Evolutionary conservation across 345 rosid species (phyloP), one percentile per base, ranked within the genome.

Genomic region (Xanthoceras sorbifolium): DNA sequence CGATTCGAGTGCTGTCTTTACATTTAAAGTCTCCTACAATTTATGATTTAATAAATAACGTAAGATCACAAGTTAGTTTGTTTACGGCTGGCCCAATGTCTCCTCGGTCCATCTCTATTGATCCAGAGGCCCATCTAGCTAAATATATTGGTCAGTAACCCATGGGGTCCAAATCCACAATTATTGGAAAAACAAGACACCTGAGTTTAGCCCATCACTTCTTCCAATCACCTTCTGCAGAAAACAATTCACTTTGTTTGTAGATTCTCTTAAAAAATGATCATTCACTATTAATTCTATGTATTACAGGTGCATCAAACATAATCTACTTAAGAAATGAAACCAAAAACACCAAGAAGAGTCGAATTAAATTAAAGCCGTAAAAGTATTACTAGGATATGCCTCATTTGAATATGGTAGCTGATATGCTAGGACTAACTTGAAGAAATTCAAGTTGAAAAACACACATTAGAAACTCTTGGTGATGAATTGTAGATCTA

Each of bases 401-500:
- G 59, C 59, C 11, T 18, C 23, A 59, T 23, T 72, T 11, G 15
- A 61, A 60, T 18, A 31, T 44, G 50, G 63, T 8, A 34, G 64
- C 52, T 52, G n/a, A n/a, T n/a, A n/a, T n/a, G 52, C 64, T 54
- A 2, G 14, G 32, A 29, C 48, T 50, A 31, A 64, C 61, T 74
- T 63, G 70, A 64, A 28, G 61, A 10, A 48, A 59, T 48, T 32
- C 36, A 28, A 3, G 64, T n/a, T 18, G 18, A 64, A 57, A 28
- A n/a, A 38, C 2, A 44, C 74, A 42, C 7, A 28, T 5, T 9
- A 74, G 10, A 63, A 38, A 25, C 26, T 48, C 31, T 9, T 6
- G n/a, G 5, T 15, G 3, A 22, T 20, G 61, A 28, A 50, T 62
- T 48, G 75, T 59, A 64, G 67, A 52, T 65, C 52, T 78, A 85